Evolutionary conservation across 805 yeast species (phyloP), one percentile per base, ranked within the genome.

Genomic region (Scheffersomyces coipomensis): DNA sequence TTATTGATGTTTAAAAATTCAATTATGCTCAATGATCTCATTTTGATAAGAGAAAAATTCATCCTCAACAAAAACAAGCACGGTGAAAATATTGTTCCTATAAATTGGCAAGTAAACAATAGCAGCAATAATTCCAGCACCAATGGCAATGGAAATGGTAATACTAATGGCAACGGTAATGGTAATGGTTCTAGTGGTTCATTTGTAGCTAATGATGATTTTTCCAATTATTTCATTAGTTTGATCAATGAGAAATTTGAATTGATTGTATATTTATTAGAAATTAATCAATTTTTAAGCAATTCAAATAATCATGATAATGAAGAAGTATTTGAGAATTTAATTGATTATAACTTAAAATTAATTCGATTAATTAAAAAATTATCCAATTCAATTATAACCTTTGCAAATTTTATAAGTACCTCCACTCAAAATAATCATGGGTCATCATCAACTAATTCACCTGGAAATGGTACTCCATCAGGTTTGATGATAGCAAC

Each of bases 281-380:
- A 72, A 39, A 52, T 72, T 12, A 37, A 40, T 27, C 35, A 36
- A 11, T 29, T 43, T 2, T 35, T 47, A 9, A 35, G 24, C 5
- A 32, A 39, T 11, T 35, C 21, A 34, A 48, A 39, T 53, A 42
- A 43, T 38, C 15, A 35, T 23, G 38, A 38, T 39, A 34, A 40
- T 4, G 55, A 56, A 13, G 60, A 56, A 34, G 35, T 44, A 15
- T 37, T 34, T 23, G 64, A 58, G 34, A 42, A 44, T 13, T 37
- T 55, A 12, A 45, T 54, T 33, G 78, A 74, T 44, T 56, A 59
- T 39, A 71, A 69, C 34, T 46, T 69, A 31, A 71, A 71, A 42
- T 49, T 71, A 13, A 53, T 62, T 15, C 50, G 76, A 34, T 41
- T 73, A 8, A 49, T 67, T 11, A 71, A 66, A 47, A 68, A 56